A percentile compares a stretch with the other conserved stretches of the same genome.
Evolutionary conservation across 139 green algal genomes (phyloP).

Genomic region (Ettlia oleoabundans): DNA sequence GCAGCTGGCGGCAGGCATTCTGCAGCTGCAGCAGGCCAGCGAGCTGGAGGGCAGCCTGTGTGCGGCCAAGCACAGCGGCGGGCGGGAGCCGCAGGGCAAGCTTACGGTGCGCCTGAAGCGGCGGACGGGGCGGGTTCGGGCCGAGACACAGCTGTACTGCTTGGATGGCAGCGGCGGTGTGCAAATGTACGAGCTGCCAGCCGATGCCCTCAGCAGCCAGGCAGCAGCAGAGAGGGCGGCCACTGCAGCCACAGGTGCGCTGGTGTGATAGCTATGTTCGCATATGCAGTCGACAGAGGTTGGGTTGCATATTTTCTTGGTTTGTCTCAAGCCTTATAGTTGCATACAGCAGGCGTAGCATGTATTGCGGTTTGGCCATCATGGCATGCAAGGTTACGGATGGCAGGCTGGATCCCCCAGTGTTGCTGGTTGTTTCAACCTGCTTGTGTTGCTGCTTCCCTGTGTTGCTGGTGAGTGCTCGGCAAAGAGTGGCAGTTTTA

Average conservation of each 20-base stretch:
- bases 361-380: too few species aligned
- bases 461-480: too few species aligned
- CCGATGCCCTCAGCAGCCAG: neutral
- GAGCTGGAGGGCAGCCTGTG: slow-evolving; percentile 13
- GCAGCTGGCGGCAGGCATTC: slow-evolving; percentile 22
- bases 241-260: neutral
- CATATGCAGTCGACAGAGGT: too few species aligned
- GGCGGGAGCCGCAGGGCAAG: neutral
- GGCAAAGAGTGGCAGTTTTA: too few species aligned
- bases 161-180: neutral
- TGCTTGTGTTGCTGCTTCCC: too few species aligned
- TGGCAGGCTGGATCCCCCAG: too few species aligned
- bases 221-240: slow-evolving; percentile 1
- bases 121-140: slow-evolving; percentile 1
- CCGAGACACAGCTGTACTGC: slow-evolving; percentile 26
- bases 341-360: too few species aligned
- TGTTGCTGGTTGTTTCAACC: too few species aligned
- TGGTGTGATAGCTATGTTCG: neutral
- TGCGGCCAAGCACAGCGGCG: neutral
- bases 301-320: too few species aligned
- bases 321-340: too few species aligned
- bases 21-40: neutral
- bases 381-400: too few species aligned
- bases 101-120: slow-evolving; percentile 18
- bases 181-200: neutral